These are phyloP conservation scores for Musa itinerans DNA, from an alignment of 176 grass and related monocot genomes.

Conservation along the genomic window DNA sequence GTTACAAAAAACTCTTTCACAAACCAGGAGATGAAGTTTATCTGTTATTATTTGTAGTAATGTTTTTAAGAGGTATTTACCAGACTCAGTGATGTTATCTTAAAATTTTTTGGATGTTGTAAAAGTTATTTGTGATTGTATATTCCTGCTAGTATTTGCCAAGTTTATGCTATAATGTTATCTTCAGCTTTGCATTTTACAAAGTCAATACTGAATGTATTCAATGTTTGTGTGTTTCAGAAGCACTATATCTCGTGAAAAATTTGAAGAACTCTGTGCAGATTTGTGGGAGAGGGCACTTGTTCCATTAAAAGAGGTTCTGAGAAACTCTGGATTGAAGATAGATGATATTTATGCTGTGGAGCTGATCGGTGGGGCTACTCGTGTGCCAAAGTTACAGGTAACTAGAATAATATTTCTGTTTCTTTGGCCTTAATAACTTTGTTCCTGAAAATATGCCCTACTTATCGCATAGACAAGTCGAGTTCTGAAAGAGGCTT, in stretches of 20 bases:
- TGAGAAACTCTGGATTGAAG: conserved; percentile 62
- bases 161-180: not conserved
- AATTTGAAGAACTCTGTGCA: conserved; percentile 96
- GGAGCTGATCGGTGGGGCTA: conserved; percentile 93
- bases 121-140: too few relatives aligned
- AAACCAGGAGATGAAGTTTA: too few relatives aligned
- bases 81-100: too few relatives aligned
- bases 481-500: too few relatives aligned
- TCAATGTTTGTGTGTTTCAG: conserved; percentile 28
- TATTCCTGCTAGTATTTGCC: too few relatives aligned
- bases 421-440: not conserved
- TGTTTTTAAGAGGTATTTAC: too few relatives aligned
- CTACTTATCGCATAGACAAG: too few relatives aligned
- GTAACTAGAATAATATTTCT: conserved; percentile 21
- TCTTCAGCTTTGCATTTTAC: not conserved
- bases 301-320: conserved; percentile 79
- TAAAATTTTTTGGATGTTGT: too few relatives aligned
- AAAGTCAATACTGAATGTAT: not conserved
- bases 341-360: conserved; percentile 88
- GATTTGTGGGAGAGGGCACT: conserved; percentile 93
- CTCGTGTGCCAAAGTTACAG: conserved; percentile 89
- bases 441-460: not conserved
- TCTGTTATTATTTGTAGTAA: too few relatives aligned
- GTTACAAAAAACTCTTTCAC: too few relatives aligned
- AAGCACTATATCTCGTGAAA: conserved; percentile 95